phyloP scores from a whole-genome alignment of 2,329 filamentous ascomycete genomes.

The Amauroascus niger region DNA sequence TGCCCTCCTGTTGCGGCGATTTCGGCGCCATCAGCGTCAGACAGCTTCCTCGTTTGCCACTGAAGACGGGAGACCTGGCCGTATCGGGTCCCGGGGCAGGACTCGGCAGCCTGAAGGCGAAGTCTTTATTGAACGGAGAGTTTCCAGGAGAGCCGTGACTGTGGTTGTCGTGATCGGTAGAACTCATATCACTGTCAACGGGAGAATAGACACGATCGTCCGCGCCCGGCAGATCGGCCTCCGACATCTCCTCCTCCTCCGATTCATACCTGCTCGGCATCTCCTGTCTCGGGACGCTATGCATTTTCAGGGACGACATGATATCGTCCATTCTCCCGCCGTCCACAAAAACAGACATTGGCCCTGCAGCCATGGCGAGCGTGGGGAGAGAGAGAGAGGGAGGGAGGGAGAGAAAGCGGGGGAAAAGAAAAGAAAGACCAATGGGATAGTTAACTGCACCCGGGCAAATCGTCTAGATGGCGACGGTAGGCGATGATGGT shows the following conservation, averaged over 20 bases:
- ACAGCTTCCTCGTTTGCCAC: constrained; percentile 7
- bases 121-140: constrained; percentile 1
- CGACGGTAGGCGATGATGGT: not conserved
- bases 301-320: constrained; percentile 6
- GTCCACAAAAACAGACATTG: not conserved
- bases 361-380: not conserved
- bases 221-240: constrained; percentile 10
- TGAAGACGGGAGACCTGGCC: not conserved
- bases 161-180: not conserved
- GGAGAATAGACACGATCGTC: constrained; percentile 16
- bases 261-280: constrained; percentile 17
- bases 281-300: constrained; percentile 4
- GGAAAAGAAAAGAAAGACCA: too few relatives aligned
- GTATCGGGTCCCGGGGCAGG: not conserved
- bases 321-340: not conserved
- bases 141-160: not conserved
- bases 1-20: not conserved
- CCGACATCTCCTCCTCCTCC: constrained; percentile 19
- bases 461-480: not conserved
- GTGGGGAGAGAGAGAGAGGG: too few relatives aligned
- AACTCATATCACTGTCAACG: constrained; percentile 12
- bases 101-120: constrained; percentile 8
- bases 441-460: not conserved
- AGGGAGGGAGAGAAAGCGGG: too few relatives aligned
- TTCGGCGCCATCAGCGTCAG: constrained; percentile 10